Evolutionary conservation across 1,284 basidiomycete species (phyloP).

Genomic region (Testicularia cyperi): DNA sequence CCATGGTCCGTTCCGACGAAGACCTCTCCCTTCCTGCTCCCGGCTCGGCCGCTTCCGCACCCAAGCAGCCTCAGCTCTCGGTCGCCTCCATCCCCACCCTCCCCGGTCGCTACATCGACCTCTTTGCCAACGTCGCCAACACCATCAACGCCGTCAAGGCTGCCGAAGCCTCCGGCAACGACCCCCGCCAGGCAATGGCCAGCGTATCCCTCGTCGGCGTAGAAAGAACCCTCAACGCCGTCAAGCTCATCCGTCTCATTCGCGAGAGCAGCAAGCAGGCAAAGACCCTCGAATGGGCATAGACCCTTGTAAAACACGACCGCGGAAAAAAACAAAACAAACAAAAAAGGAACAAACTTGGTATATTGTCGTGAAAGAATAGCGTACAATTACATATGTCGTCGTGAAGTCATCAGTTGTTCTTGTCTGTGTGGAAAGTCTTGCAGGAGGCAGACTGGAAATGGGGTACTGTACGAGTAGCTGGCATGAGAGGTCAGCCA

Average conservation of each 20-base stretch:
- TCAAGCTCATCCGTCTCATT: slow-evolving; percentile 46
- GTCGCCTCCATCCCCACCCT: slow-evolving; percentile 49
- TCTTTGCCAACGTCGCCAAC: slow-evolving; percentile 51
- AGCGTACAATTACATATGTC: no score
- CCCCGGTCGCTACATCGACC: slow-evolving; percentile 51
- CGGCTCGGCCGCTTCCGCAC: slow-evolving; percentile 9
- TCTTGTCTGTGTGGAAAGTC: no score
- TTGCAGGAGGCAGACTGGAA: no score
- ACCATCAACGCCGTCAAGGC: slow-evolving; percentile 38
- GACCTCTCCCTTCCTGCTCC: slow-evolving; percentile 17
- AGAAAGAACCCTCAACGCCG: slow-evolving; percentile 36
- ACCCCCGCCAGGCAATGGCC: slow-evolving; percentile 14
- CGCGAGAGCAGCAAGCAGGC: slow-evolving; percentile 43
- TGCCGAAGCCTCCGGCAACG: slow-evolving; percentile 17
- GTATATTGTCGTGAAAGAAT: no score
- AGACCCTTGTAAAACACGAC: no score
- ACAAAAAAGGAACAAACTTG: no score
- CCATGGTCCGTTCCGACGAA: slow-evolving; percentile 15
- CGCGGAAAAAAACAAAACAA: no score
- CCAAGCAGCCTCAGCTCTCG: slow-evolving; percentile 44
- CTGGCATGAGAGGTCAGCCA: no score
- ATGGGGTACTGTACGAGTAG: no score
- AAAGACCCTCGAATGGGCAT: slow-evolving; percentile 35
- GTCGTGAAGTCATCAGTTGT: no score
- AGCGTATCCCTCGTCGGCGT: slow-evolving; percentile 30